Percentiles rank a stretch among this genome's conserved stretches.
phyloP scores from a whole-genome alignment of 1,284 basidiomycete genomes.

The Porogramme epimiltina region DNA sequence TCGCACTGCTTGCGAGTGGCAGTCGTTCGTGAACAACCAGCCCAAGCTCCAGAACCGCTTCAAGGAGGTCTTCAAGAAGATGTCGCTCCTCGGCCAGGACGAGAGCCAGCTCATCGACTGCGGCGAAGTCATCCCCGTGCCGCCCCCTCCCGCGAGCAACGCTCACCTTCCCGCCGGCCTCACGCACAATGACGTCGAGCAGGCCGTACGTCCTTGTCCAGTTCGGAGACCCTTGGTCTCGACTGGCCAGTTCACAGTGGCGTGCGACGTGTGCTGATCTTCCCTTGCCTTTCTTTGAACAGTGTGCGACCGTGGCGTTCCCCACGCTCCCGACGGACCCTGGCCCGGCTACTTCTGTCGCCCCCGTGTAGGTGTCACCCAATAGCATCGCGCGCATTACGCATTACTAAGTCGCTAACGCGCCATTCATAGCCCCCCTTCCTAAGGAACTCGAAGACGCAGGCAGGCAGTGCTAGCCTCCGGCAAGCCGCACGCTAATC shows the following conservation, averaged over 20 bases:
- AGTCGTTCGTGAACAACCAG: conserved; percentile 35
- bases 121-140: conserved; percentile 31
- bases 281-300: background rate
- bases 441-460: background rate
- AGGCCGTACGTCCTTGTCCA: conserved; percentile 26
- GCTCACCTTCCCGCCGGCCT: conserved; percentile 39
- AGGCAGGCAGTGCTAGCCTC: background rate
- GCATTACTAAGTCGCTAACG: background rate
- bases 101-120: conserved; percentile 24
- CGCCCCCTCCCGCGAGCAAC: conserved; percentile 27
- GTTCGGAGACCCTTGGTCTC: background rate
- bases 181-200: conserved; percentile 36
- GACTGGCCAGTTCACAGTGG: background rate
- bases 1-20: conserved; percentile 35
- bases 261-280: background rate
- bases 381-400: background rate
- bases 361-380: conserved; percentile 20
- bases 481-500: background rate
- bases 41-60: conserved; percentile 28
- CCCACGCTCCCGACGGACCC: conserved; percentile 22
- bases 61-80: conserved; percentile 32
- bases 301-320: conserved; percentile 16
- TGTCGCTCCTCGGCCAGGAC: conserved; percentile 33
- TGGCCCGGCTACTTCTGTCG: conserved; percentile 24
- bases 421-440: conserved; percentile 1